Percentiles rank a stretch among this genome's conserved stretches.
phyloP scores from a whole-genome alignment of 164 flowering plant species.

The Chloranthus sessilifolius region DNA sequence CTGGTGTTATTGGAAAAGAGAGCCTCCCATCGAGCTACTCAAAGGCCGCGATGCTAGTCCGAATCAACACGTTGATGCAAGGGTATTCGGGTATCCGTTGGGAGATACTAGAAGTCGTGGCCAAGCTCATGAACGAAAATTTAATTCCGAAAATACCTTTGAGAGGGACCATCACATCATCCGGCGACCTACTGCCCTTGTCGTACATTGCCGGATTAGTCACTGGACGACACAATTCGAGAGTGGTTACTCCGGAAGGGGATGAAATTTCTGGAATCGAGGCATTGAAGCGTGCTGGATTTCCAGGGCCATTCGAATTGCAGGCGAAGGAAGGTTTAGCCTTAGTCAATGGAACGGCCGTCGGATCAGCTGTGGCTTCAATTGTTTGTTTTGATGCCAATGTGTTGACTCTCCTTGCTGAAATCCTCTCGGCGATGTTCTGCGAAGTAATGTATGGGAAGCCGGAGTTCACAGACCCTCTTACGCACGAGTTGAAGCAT shows the following conservation, averaged over 20 bases:
- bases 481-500: slow-evolving; percentile 26
- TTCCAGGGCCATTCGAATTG: slow-evolving; percentile 25
- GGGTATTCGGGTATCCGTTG: slow-evolving; percentile 43
- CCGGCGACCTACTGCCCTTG: slow-evolving; percentile 20
- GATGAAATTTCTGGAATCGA: slow-evolving; percentile 21
- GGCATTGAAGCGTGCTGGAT: slow-evolving; percentile 29
- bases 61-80: slow-evolving; percentile 37
- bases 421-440: slow-evolving; percentile 23
- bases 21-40: slow-evolving; percentile 20
- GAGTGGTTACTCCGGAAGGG: slow-evolving; percentile 22
- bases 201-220: slow-evolving; percentile 36
- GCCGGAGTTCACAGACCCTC: slow-evolving; percentile 20
- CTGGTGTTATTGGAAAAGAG: slow-evolving; percentile 36
- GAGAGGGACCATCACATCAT: slow-evolving; percentile 30
- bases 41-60: slow-evolving; percentile 28
- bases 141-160: slow-evolving; percentile 26
- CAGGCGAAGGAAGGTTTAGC: slow-evolving; percentile 29
- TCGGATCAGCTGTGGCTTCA: slow-evolving; percentile 28
- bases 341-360: slow-evolving; percentile 24
- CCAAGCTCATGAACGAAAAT: slow-evolving; percentile 27
- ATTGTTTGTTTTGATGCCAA: slow-evolving; percentile 27
- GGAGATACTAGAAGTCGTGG: slow-evolving; percentile 35
- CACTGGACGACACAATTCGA: slow-evolving; percentile 25
- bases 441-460: slow-evolving; percentile 21
- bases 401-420: slow-evolving; percentile 19